Base-by-base conservation (phyloP, 1,284 basidiomycete species). In the Chalciporus piperatoides region DNA sequence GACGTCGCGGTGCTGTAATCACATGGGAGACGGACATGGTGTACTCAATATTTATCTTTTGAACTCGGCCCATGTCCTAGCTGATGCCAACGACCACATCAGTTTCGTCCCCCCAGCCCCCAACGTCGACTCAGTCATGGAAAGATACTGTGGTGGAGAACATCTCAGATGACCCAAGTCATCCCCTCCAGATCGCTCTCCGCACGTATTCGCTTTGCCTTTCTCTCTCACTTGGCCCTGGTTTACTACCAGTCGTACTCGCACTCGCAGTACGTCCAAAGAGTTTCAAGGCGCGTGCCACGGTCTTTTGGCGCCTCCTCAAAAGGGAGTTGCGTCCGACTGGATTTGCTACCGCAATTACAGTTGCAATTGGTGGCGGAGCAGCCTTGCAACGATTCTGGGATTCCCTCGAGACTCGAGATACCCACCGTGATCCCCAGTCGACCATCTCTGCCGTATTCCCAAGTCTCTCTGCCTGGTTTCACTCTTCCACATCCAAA, bases 141-240 rank as follows among this genome's bases (percentile, higher is more conserved):
- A 59, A 32, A 41, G 7, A 50, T 14, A 40, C 46, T n/a, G 2
- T 25, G 41, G 6, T 46, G 1, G 5, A 37, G 28, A 23, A 30
- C 19, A 41, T 55, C 11, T 48, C 41, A 24, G 25, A 55, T 25
- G 56, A 60, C 27, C 42, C 56, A 8, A 28, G 60, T n/a, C 81
- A 84, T 56, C 81, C 82, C 8, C 57, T 73, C n/a, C 80, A 79
- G 51, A 71, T 86, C 35, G 75, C 80, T 1, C 62, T 82, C 23
- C 76, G 86, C 51, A 84, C 87, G 0, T 89, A 87, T 61, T 71
- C 69, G 5, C 77, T 90, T n/a, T 73, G 79, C 0, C 71, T 86
- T 15, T 79, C 78, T 2, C 72, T 89, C n/a, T 79, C 81, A 1
- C 71, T 88, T 11, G 78, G 78, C 1, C 86, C 87, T 0, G 73